These are phyloP conservation scores for Racocetra persica DNA, from an alignment of 371 early-diverging fungal species.

Conservation along the genomic window DNA sequence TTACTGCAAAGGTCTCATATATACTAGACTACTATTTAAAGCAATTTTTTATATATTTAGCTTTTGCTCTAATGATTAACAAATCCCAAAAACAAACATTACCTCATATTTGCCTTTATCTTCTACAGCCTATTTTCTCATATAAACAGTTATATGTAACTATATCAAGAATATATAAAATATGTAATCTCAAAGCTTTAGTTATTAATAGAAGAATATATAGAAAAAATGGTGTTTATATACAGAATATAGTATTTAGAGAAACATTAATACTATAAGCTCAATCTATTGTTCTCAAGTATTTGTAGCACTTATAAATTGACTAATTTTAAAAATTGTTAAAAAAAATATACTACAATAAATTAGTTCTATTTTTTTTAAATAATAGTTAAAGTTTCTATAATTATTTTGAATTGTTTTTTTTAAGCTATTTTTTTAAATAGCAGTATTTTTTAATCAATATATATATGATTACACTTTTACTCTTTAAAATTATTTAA, in stretches of 20 bases:
- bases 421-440: no score
- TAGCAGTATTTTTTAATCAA: no score
- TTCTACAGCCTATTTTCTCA: slow-evolving; percentile 41
- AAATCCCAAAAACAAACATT: slow-evolving; percentile 49
- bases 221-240: not conserved
- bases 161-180: slow-evolving; percentile 36
- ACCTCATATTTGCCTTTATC: slow-evolving; percentile 42
- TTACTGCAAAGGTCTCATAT: slow-evolving; percentile 14
- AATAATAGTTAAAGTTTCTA: no score
- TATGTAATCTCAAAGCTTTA: not conserved
- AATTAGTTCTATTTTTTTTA: no score
- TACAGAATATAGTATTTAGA: not conserved
- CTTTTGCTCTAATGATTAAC: not conserved
- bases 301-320: no score
- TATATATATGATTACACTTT: no score
- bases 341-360: no score
- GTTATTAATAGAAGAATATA: not conserved
- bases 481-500: no score
- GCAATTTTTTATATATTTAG: slow-evolving; percentile 42
- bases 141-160: slow-evolving; percentile 46
- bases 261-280: not conserved
- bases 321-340: no score
- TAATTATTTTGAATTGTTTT: no score
- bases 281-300: no score
- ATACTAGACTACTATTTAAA: no score